Evolutionary conservation across 805 yeast species (phyloP), one percentile per base, ranked within the genome.

Genomic region (Schwanniomyces polymorphus): DNA sequence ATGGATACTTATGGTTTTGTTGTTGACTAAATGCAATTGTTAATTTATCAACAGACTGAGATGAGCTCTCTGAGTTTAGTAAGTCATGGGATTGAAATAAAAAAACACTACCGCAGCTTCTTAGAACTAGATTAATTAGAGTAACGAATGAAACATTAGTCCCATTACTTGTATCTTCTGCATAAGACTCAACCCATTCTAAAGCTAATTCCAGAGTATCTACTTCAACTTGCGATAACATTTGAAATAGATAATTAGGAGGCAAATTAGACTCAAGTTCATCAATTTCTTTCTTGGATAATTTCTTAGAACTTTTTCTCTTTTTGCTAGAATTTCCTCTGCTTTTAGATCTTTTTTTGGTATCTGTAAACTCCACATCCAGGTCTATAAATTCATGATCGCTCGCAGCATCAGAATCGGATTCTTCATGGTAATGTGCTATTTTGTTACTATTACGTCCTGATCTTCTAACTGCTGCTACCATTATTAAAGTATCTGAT

Each of bases 31-130:
- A 87, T 39, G 79, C 66, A 16, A 80, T 70, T 51, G 87, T 86
- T 25, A 91, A 65, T 62, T 89, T 96, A 4, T 78, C 82, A 8
- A 88, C 79, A 0, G 97, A 88, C 29, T 84, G 86, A 12, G 78
- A 70, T 0, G 94, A 87, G 7, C 88, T 80, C 37, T 86, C 91
- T 44, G 79, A 71, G 56, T 83, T 84, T 21, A 71, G 73, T 42
- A 89, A 83, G 61, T 91, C 97, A 62, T 91, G 96, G 25, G 81
- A 80, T 49, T 84, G 84, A 8, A 88, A 79, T 23, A 78, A 79
- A 1, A 82, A 73, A 17, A 81, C 74, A 42, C 91, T 85, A 0
- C 97, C 97, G 60, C 88, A 82, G 42, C 84, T 72, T 48, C 91
- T 73, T 35, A 91, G 67, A 1, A 88, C 55, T 42, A 90, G 72